Evolutionary conservation across 2,329 filamentous ascomycete species (phyloP), one percentile per base, ranked within the genome.

Genomic region (Fusarium anthophilum): DNA sequence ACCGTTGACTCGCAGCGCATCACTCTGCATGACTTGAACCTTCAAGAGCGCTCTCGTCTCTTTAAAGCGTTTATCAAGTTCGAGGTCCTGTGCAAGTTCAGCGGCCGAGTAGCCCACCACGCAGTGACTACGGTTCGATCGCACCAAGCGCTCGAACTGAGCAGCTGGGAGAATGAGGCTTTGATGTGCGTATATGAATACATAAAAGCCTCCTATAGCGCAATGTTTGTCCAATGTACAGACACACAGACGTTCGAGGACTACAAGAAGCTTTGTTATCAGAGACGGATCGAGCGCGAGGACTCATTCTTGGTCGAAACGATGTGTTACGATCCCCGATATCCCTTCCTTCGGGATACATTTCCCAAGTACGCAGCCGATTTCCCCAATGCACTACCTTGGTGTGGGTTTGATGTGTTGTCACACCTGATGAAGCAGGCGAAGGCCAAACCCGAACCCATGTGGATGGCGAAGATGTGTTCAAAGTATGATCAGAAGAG

Each of bases 131-230:
- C 17, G n/a, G 11, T 26, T 24, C 13, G 12, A 37, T 15, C 18
- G 30, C 5, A 20, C 8, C 8, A 9, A 18, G 13, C 11, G 30
- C 12, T 24, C 17, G 10, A 20, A 12, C 8, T 41, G 5, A 30
- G 18, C 24, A 12, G 30, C 9, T 22, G 28, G 53, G 62, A 66
- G 13, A 15, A 26, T 3, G 30, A 66, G 17, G 18, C 47, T 11
- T 14, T 59, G 8, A 5, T 15, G 13, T 69, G 65, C 41, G 62
- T 74, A 13, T 26, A 59, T 10, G n/a, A 51, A 18, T 74, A 75
- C 10, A 28, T 60, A 7, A 24, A 30, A 15, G 44, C 35, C 11
- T 38, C 10, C 18, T 60, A 39, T 20, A 50, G 20, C 8, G 45
- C 45, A 14, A 20, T 60, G 17, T 32, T 39, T 13, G 26, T 22